Evolutionary conservation across 805 yeast genomes (phyloP).

Genomic region (Myxozyma geophila): DNA sequence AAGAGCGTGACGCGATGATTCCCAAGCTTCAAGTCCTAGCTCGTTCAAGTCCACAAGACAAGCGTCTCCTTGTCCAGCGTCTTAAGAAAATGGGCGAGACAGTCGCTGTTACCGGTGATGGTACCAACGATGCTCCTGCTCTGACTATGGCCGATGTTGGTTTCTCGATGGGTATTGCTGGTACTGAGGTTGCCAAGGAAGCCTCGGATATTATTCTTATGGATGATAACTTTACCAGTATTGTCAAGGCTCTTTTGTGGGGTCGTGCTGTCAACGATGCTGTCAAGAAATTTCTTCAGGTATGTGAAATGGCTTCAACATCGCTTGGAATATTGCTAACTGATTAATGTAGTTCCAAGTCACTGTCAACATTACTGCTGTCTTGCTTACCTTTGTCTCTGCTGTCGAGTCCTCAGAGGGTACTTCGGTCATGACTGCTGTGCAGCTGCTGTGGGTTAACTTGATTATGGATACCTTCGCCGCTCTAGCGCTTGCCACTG

Average conservation of each 20-base stretch:
- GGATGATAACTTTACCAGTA: slow-evolving; percentile 93
- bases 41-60: slow-evolving; percentile 95
- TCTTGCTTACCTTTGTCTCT: slow-evolving; percentile 86
- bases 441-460: slow-evolving; percentile 96
- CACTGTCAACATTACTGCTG: slow-evolving; percentile 97
- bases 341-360: slow-evolving; percentile 63
- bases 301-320: background rate
- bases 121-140: slow-evolving; percentile 99
- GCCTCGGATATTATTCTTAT: slow-evolving; percentile 90
- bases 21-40: slow-evolving; percentile 85
- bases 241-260: slow-evolving; percentile 97
- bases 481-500: slow-evolving; percentile 96
- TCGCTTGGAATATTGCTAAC: background rate
- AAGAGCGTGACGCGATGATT: slow-evolving; percentile 62
- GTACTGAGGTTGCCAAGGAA: slow-evolving; percentile 98
- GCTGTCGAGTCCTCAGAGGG: slow-evolving; percentile 85
- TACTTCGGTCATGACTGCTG: slow-evolving; percentile 90
- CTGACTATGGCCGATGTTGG: slow-evolving; percentile 96
- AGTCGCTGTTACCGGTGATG: slow-evolving; percentile 99
- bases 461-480: slow-evolving; percentile 98
- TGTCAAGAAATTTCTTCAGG: slow-evolving; percentile 90
- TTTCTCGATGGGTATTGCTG: slow-evolving; percentile 97
- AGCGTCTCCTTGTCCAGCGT: slow-evolving; percentile 80
- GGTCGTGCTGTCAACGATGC: slow-evolving; percentile 96
- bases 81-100: slow-evolving; percentile 82